Conservation (phyloP, 1,284 basidiomycete genomes). For the Rhizoctonia solani region DNA sequence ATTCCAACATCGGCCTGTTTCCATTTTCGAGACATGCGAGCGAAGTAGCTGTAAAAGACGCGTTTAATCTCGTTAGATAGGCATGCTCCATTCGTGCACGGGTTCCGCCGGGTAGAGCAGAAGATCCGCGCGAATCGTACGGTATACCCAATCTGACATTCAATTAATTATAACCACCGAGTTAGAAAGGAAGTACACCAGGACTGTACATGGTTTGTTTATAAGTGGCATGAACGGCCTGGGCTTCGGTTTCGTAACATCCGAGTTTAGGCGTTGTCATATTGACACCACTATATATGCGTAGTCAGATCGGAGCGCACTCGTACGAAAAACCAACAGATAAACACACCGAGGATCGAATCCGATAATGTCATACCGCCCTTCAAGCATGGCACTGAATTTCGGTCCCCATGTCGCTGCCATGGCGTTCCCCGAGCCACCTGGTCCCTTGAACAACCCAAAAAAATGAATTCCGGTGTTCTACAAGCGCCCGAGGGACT, state of each 20-base stretch:
- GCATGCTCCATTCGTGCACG: constrained; percentile 6
- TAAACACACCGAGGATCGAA: constrained; percentile 28
- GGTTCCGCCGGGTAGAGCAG: background rate
- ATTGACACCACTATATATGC: constrained; percentile 17
- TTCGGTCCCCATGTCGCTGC: constrained; percentile 8
- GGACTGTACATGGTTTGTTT: background rate
- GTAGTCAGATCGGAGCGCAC: too few relatives aligned
- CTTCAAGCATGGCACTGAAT: constrained; percentile 33
- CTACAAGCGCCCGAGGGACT: background rate
- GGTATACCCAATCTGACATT: constrained; percentile 18
- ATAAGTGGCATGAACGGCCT: constrained; percentile 7
- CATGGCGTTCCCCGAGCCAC: constrained; percentile 35
- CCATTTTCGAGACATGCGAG: constrained; percentile 9
- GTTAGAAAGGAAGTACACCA: background rate
- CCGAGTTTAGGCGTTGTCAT: constrained; percentile 3
- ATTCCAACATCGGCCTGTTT: constrained; percentile 8
- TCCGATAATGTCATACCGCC: constrained; percentile 22
- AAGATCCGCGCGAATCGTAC: constrained; percentile 13
- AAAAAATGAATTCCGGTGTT: background rate
- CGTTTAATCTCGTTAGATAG: background rate
- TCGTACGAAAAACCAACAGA: too few relatives aligned
- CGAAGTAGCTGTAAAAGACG: background rate
- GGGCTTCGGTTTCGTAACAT: constrained; percentile 7
- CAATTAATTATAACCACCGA: too few relatives aligned
- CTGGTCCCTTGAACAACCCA: constrained; percentile 38